Base-by-base conservation (phyloP, 1,139 yeast genomes). In the Yamadazyma sp. region DNA sequence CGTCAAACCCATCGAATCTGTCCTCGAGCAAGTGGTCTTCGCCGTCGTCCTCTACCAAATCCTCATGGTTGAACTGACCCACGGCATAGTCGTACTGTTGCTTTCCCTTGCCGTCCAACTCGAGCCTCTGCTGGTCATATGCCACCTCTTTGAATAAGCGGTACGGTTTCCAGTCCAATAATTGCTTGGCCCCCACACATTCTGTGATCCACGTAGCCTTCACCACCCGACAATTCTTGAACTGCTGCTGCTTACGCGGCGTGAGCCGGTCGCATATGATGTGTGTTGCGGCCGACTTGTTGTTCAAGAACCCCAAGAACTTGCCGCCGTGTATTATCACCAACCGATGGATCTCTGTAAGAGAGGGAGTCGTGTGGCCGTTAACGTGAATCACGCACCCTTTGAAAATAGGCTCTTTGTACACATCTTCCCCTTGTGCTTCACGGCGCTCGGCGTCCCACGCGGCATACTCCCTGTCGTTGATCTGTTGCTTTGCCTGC, bases 291-390 rank as follows among this genome's bases (percentile, higher is more conserved):
- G 77, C 71, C 4, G 84, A 73, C 54, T 89, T 89, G 18, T 83
- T 81, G 5, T 78, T 69, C 34, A 91, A 59, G 59, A 78, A 82
- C 45, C 83, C 83, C 18, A 85, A 58, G 50, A 87, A 87, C 42
- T 66, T 73, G 0, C 98, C 98, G 0, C 98, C 98, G 58, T 89
- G 77, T 7, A 79, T 53, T 3, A 87, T 78, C 4, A 92, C 81
- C 48, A 87, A 54, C 41, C 82, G 73, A 54, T 87, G 92, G 22
- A 92, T 67, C 47, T 81, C 86, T 36, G 76, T 68, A 12, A 88
- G 73, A 5, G 92, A 80, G 0, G 98, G 97, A 3, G 63, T 64
- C 0, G 98, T 92, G 53, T 84, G 81, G 0, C 98, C 98, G 54
- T 89, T 91, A 17, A 92, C 88, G 56, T 83, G 81, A 4, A 91